Base-by-base conservation (phyloP, 129 eudicot genomes). In the Rutidosis leptorrhynchoides region DNA sequence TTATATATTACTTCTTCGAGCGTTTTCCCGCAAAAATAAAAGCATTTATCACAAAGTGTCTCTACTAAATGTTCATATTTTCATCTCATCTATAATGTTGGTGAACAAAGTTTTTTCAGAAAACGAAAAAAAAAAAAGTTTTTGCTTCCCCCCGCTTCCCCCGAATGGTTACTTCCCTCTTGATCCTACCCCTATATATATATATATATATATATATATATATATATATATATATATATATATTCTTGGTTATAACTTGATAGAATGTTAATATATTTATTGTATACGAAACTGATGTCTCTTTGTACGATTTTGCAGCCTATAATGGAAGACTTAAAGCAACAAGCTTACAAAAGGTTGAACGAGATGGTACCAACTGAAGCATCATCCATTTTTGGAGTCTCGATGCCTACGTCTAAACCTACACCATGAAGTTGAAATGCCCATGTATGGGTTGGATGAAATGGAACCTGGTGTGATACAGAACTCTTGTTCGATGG, bases 301-400 rank as follows among this genome's bases (percentile, higher is more conserved):
- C 6, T 28, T 57, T 58, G 0, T 8, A 19, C 17, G 23, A 7
- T 29, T 49, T 29, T 60, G 65, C 17, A 60, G 65, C n/a, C 67
- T 48, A 6, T 66, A 58, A 87, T 87, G 79, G 95, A 83, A 70
- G 66, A 68, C 6, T 20, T 74, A 49, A 87, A 83, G 69, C 79
- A 57, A 2, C 70, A 65, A 56, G 82, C 75, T 46, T 87, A 83
- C 32, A 56, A 32, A 64, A 79, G 68, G 55, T 37, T 73, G 56
- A 29, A 56, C 5, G 52, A 61, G 19, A 63, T 67, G 75, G 65
- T 83, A n/a, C 76, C 81, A 3, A 20, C 78, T 20, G 69, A 65
- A 40, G 78, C 59, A 6, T 59, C 73, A 15, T 70, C 82, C 5
- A 14, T 76, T 33, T 23, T 69, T 37, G 85, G 72, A 43, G 62